phyloP scores from a whole-genome alignment of 805 yeast genomes.

The Hanseniaspora occidentalis region DNA sequence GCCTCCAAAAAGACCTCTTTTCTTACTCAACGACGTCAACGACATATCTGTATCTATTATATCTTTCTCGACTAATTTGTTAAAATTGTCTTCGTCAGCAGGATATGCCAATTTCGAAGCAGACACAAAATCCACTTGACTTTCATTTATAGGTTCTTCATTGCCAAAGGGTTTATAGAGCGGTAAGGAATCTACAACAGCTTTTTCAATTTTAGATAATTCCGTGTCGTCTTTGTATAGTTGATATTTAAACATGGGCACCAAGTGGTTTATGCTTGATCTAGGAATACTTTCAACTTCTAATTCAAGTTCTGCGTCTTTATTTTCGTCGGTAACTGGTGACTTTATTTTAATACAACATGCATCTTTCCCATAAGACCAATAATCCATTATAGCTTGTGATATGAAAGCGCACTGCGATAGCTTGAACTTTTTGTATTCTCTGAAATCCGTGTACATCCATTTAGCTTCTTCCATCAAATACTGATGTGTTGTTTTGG shows the following conservation, averaged over 20 bases:
- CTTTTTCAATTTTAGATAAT: slow-evolving; percentile 22
- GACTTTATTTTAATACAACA: slow-evolving; percentile 38
- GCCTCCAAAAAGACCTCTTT: slow-evolving; percentile 32
- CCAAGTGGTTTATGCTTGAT: slow-evolving; percentile 9
- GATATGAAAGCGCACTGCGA: slow-evolving; percentile 63
- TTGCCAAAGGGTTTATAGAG: slow-evolving; percentile 19
- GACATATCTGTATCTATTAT: slow-evolving; percentile 30
- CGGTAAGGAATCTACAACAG: slow-evolving; percentile 25
- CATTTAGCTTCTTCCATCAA: slow-evolving; percentile 69
- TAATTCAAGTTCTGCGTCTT: slow-evolving; percentile 4
- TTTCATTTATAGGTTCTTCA: slow-evolving; percentile 12
- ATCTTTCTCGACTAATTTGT: slow-evolving; percentile 41
- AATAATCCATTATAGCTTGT: slow-evolving; percentile 61
- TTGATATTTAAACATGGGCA: slow-evolving; percentile 20
- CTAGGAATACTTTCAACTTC: slow-evolving; percentile 7
- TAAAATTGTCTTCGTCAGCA: slow-evolving; percentile 50
- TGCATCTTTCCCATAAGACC: slow-evolving; percentile 55
- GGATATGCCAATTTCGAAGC: slow-evolving; percentile 58
- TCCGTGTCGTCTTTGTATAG: slow-evolving; percentile 19
- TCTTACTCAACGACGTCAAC: slow-evolving; percentile 21
- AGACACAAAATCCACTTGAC: slow-evolving; percentile 32
- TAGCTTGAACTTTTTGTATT: slow-evolving; percentile 53
- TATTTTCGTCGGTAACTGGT: slow-evolving; percentile 6
- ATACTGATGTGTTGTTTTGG: slow-evolving; percentile 50
- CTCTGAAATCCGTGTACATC: slow-evolving; percentile 70